phyloP scores from a whole-genome alignment of 2,329 filamentous ascomycete species.

The Scedosporium dehoogii region DNA sequence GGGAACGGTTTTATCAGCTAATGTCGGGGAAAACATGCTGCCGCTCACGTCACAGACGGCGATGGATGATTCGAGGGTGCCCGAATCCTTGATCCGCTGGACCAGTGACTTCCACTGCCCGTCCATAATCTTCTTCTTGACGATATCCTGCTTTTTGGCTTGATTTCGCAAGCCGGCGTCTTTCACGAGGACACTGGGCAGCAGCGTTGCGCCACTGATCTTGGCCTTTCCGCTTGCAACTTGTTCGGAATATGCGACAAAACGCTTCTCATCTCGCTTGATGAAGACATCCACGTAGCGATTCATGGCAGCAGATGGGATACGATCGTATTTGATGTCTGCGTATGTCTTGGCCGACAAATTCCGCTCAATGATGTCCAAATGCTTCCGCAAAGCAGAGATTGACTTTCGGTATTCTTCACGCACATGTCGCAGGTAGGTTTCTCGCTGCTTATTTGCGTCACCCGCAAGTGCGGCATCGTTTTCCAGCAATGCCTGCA shows the following conservation, averaged over 20 bases:
- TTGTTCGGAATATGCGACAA: slow-evolving; percentile 36
- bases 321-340: slow-evolving; percentile 45
- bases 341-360: slow-evolving; percentile 33
- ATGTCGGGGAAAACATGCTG: slow-evolving; percentile 32
- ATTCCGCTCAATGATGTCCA: slow-evolving; percentile 43
- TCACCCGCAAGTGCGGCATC: slow-evolving; percentile 15
- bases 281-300: slow-evolving; percentile 38
- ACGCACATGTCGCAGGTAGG: slow-evolving; percentile 43
- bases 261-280: slow-evolving; percentile 37
- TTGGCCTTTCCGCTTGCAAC: slow-evolving; percentile 36
- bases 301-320: slow-evolving; percentile 48
- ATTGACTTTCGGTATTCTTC: slow-evolving; percentile 41
- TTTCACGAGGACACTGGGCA: slow-evolving; percentile 39
- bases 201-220: slow-evolving; percentile 46
- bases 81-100: slow-evolving; percentile 45
- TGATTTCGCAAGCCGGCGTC: slow-evolving; percentile 3
- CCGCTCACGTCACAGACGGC: slow-evolving; percentile 49
- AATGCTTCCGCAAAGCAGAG: slow-evolving; percentile 40
- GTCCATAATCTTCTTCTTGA: slow-evolving; percentile 23
- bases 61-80: slow-evolving; percentile 40
- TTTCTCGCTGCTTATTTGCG: slow-evolving; percentile 25
- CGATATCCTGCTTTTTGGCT: slow-evolving; percentile 11
- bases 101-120: slow-evolving; percentile 48
- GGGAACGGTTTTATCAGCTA: slow-evolving; percentile 35
- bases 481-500: slow-evolving; percentile 20